phyloP scores from a whole-genome alignment of 345 rosid species.

The Hevea brasiliensis region DNA sequence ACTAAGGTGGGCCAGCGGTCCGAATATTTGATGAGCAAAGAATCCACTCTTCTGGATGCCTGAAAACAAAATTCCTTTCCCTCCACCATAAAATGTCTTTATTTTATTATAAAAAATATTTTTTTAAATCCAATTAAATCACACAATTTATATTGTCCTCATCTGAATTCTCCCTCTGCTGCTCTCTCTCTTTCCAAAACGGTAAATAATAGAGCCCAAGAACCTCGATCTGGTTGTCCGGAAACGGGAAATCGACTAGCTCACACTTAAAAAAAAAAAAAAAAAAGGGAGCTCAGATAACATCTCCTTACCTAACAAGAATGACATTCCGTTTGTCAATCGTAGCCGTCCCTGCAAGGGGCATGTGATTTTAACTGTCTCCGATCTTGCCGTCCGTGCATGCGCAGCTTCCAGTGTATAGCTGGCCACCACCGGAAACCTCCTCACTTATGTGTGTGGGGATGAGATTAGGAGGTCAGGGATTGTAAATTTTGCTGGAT shows the following conservation, averaged over 20 bases:
- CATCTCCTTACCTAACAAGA: neutral
- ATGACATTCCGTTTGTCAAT: conserved; percentile 10
- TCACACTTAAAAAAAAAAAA: neutral
- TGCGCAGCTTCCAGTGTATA: conserved; percentile 20
- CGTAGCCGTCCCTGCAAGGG: conserved; percentile 9
- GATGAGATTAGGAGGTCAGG: conserved; percentile 37
- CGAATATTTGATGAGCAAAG: conserved; percentile 49
- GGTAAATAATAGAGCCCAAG: conserved; percentile 20
- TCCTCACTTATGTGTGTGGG: conserved; percentile 47
- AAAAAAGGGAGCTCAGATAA: neutral
- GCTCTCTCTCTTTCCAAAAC: neutral
- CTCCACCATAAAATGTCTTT: conserved; percentile 24
- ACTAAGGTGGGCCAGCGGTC: neutral
- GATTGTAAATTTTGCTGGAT: conserved; percentile 38
- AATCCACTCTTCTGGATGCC: conserved; percentile 42
- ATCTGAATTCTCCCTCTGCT: neutral
- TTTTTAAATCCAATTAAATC: neutral
- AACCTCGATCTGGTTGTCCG: conserved; percentile 31
- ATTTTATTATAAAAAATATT: neutral
- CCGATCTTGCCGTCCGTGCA: conserved; percentile 30
- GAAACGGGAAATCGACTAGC: conserved; percentile 16
- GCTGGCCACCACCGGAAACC: conserved; percentile 4
- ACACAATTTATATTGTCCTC: neutral
- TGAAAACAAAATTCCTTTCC: conserved; percentile 43
- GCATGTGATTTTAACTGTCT: conserved; percentile 5